phyloP scores from a whole-genome alignment of 805 yeast genomes.

The Sugiyamaella mastotermitis region DNA sequence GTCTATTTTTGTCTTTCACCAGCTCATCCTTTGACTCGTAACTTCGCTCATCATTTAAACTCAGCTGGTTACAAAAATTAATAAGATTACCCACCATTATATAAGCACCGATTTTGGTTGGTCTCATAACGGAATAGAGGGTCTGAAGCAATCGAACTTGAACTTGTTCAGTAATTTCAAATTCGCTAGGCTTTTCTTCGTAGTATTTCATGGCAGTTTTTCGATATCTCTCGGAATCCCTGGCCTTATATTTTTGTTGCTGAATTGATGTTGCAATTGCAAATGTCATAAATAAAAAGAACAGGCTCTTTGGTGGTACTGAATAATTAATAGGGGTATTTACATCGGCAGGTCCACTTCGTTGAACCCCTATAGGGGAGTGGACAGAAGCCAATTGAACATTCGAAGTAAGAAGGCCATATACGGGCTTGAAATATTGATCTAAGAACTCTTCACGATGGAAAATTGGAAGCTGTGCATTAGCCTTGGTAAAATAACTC shows the following conservation, averaged over 20 bases:
- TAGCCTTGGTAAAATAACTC: constrained; percentile 69
- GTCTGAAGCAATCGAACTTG: neutral
- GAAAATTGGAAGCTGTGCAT: constrained; percentile 75
- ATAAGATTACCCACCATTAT: too few species aligned
- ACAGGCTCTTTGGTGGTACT: constrained; percentile 42
- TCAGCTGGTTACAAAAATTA: too few species aligned
- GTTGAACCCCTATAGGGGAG: too few species aligned
- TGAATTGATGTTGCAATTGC: constrained; percentile 76
- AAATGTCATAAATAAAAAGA: constrained; percentile 68
- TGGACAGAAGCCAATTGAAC: too few species aligned
- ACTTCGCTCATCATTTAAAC: too few species aligned
- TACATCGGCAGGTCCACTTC: too few species aligned
- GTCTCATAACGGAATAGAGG: too few species aligned
- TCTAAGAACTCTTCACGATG: constrained; percentile 74
- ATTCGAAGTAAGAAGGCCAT: constrained; percentile 58
- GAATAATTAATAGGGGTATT: too few species aligned
- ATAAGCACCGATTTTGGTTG: too few species aligned
- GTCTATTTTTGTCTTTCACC: too few species aligned
- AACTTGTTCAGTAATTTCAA: neutral
- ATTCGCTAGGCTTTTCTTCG: constrained; percentile 32
- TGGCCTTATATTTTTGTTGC: constrained; percentile 58
- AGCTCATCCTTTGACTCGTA: too few species aligned
- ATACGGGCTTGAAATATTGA: constrained; percentile 67
- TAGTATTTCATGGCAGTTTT: constrained; percentile 60
- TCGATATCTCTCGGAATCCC: constrained; percentile 64